Percentiles rank a stretch among this genome's conserved stretches.
These are phyloP conservation scores for Neopestalotiopsis sp. DNA, from an alignment of 2,329 filamentous ascomycete species.

Conservation along the genomic window DNA sequence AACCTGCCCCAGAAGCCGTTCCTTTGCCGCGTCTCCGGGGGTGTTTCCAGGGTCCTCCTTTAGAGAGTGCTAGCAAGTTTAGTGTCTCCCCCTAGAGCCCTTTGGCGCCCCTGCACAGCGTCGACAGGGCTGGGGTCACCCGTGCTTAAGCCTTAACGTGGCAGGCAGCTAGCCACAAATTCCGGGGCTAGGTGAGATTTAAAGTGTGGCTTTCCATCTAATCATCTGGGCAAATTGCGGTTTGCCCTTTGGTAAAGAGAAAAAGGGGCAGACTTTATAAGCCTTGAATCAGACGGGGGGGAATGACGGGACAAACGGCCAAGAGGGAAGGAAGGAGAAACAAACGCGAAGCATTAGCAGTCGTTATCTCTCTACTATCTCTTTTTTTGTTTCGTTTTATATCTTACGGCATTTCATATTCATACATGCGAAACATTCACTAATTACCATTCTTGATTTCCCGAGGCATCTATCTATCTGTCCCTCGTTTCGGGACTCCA, in stretches of 20 bases:
- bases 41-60: background rate
- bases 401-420: background rate
- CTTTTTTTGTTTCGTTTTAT: background rate
- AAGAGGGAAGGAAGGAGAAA: background rate
- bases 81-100: background rate
- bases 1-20: background rate
- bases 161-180: slow-evolving; percentile 8
- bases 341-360: background rate
- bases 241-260: background rate
- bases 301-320: background rate
- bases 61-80: background rate
- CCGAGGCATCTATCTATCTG: background rate
- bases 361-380: background rate
- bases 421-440: background rate
- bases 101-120: background rate
- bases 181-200: slow-evolving; percentile 1
- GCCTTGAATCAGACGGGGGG: background rate
- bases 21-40: background rate
- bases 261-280: slow-evolving; percentile 4
- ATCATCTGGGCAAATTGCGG: slow-evolving; percentile 7
- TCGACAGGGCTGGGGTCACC: background rate
- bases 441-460: background rate
- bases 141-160: background rate
- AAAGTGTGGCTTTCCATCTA: slow-evolving; percentile 14
- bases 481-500: background rate